phyloP scores from a whole-genome alignment of 1,139 yeast species.

The Trichomonascaceae sp. region DNA sequence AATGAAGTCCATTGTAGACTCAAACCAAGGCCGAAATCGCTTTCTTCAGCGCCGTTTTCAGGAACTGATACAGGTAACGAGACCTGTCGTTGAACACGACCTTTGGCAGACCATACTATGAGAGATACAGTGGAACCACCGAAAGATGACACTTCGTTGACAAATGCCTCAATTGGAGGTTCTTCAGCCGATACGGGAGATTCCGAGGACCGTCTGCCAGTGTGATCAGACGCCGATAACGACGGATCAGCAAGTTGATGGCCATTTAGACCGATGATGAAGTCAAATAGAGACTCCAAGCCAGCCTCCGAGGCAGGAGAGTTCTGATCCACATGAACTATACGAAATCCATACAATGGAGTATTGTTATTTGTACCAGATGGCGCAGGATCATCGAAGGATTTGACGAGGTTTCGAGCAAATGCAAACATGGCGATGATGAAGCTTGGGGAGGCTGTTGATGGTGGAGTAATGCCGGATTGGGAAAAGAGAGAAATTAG shows the following conservation, averaged over 20 bases:
- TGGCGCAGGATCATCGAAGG: slow-evolving; percentile 34
- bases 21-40: slow-evolving; percentile 47
- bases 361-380: slow-evolving; percentile 18
- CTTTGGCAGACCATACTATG: slow-evolving; percentile 86
- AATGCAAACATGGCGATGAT: slow-evolving; percentile 68
- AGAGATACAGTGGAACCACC: slow-evolving; percentile 42
- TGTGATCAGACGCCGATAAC: not conserved
- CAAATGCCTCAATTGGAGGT: slow-evolving; percentile 26
- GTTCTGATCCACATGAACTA: slow-evolving; percentile 42
- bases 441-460: not conserved
- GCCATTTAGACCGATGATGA: slow-evolving; percentile 69
- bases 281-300: slow-evolving; percentile 83
- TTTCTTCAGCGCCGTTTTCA: slow-evolving; percentile 8
- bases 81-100: slow-evolving; percentile 59
- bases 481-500: too few relatives aligned
- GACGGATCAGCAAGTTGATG: slow-evolving; percentile 39
- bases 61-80: slow-evolving; percentile 37
- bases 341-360: slow-evolving; percentile 48
- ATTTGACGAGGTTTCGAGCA: slow-evolving; percentile 76
- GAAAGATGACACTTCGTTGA: slow-evolving; percentile 25
- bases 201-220: not conserved
- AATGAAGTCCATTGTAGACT: slow-evolving; percentile 74
- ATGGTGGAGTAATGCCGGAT: too few relatives aligned
- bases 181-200: slow-evolving; percentile 13
- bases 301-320: slow-evolving; percentile 44